These are phyloP conservation scores for Gynochthodes officinalis DNA, from an alignment of 257 asterid genomes.

Conservation along the genomic window DNA sequence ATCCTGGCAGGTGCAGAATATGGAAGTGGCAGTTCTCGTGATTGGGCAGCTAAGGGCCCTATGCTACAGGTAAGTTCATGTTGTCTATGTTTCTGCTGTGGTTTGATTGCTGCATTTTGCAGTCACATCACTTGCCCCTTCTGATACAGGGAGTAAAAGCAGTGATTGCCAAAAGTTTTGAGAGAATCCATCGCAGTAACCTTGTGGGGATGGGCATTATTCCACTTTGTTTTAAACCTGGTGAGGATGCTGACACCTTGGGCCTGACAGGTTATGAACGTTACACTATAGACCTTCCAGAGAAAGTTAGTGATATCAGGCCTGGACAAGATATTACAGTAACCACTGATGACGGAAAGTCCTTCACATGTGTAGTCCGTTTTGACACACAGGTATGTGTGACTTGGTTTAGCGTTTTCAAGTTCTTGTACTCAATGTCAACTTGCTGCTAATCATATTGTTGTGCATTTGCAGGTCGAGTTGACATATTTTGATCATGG, in stretches of 20 bases:
- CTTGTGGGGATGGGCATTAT: constrained; percentile 93
- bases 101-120: not conserved
- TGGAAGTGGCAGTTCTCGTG: constrained; percentile 98
- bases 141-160: constrained; percentile 83
- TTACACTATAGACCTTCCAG: constrained; percentile 73
- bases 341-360: constrained; percentile 64
- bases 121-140: not conserved
- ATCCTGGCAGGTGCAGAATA: constrained; percentile 94
- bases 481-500: constrained; percentile 76
- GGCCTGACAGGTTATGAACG: constrained; percentile 86
- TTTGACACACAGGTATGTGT: constrained; percentile 79
- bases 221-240: constrained; percentile 86
- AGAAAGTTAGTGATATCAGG: constrained; percentile 51
- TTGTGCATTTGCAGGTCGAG: constrained; percentile 51
- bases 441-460: not conserved
- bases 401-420: constrained; percentile 3
- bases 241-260: constrained; percentile 79
- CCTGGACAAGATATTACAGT: constrained; percentile 86
- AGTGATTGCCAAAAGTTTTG: constrained; percentile 88
- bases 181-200: constrained; percentile 95
- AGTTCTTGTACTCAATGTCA: not conserved
- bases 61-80: constrained; percentile 66
- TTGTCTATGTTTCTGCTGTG: not conserved
- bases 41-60: constrained; percentile 99
- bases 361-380: constrained; percentile 66